These are phyloP conservation scores for Gleditsia sinensis DNA, from an alignment of 306 rosid species.

Conservation along the genomic window DNA sequence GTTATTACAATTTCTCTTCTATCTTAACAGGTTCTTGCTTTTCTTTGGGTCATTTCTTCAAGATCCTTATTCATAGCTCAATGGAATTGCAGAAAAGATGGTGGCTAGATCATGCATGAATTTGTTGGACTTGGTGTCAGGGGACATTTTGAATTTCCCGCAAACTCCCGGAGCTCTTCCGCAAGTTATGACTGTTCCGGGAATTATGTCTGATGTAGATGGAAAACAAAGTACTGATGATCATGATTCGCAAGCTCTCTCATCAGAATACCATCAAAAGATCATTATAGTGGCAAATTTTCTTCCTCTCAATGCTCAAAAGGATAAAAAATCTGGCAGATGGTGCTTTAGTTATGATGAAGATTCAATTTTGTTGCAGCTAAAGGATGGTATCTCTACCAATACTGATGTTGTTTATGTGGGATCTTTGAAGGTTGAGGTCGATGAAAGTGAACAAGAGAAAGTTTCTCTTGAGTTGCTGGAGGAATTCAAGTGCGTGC, in stretches of 20 bases:
- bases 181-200: constrained; percentile 60
- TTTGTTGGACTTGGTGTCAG: constrained; percentile 73
- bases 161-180: constrained; percentile 60
- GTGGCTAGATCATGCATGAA: constrained; percentile 69
- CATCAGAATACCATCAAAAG: constrained; percentile 45
- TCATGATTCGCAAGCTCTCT: constrained; percentile 29
- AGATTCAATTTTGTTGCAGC: constrained; percentile 66
- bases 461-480: constrained; percentile 63
- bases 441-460: constrained; percentile 69
- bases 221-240: constrained; percentile 38
- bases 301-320: constrained; percentile 73
- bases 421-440: constrained; percentile 67
- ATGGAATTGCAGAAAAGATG: constrained; percentile 48
- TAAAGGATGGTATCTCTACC: constrained; percentile 69
- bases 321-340: constrained; percentile 56
- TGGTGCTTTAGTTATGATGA: constrained; percentile 82
- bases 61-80: constrained; percentile 1
- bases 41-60: constrained; percentile 19
- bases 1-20: constrained; percentile 26
- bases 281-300: constrained; percentile 70
- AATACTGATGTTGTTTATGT: constrained; percentile 60
- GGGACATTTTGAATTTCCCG: constrained; percentile 63
- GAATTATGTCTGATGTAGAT: constrained; percentile 54
- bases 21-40: constrained; percentile 33
- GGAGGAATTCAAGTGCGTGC: constrained; percentile 78